A percentile compares a stretch with the other conserved stretches of the same genome.
phyloP scores from a whole-genome alignment of 2,329 filamentous ascomycete genomes.

The Cordyceps cicadae region DNA sequence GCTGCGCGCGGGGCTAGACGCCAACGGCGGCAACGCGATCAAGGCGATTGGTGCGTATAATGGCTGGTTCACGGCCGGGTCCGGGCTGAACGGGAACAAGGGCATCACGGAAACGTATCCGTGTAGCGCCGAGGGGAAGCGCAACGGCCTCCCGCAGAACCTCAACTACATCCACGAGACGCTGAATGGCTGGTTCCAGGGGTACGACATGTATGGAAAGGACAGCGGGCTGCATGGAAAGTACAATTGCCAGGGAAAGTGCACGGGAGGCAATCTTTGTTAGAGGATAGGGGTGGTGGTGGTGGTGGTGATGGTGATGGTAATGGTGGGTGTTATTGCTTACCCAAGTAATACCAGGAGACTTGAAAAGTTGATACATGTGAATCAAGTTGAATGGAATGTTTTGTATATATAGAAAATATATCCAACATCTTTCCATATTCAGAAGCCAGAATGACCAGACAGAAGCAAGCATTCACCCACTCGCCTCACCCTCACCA shows the following conservation, averaged over 20 bases:
- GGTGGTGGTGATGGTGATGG: background rate
- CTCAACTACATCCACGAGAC: slow-evolving; percentile 28
- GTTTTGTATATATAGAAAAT: too few relatives aligned
- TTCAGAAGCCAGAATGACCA: too few relatives aligned
- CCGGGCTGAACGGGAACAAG: slow-evolving; percentile 20
- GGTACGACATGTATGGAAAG: slow-evolving; percentile 24
- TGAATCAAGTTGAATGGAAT: too few relatives aligned
- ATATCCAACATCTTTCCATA: too few relatives aligned
- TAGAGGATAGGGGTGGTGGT: background rate
- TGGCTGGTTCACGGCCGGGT: slow-evolving; percentile 26
- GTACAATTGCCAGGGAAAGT: slow-evolving; percentile 14
- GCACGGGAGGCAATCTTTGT: background rate
- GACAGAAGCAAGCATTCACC: too few relatives aligned
- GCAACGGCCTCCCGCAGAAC: slow-evolving; percentile 25
- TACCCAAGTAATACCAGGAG: too few relatives aligned
- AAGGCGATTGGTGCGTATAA: slow-evolving; percentile 27
- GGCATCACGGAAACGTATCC: slow-evolving; percentile 21
- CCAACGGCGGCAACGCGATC: slow-evolving; percentile 22
- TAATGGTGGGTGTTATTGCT: too few relatives aligned
- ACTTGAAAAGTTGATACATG: too few relatives aligned
- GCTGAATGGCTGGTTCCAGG: slow-evolving; percentile 29
- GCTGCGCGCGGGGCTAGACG: slow-evolving; percentile 20
- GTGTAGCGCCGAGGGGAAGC: slow-evolving; percentile 18
- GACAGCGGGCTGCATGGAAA: slow-evolving; percentile 16
- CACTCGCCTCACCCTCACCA: background rate